phyloP scores from a whole-genome alignment of 495 filamentous ascomycete species.

The Talaromyces liani region DNA sequence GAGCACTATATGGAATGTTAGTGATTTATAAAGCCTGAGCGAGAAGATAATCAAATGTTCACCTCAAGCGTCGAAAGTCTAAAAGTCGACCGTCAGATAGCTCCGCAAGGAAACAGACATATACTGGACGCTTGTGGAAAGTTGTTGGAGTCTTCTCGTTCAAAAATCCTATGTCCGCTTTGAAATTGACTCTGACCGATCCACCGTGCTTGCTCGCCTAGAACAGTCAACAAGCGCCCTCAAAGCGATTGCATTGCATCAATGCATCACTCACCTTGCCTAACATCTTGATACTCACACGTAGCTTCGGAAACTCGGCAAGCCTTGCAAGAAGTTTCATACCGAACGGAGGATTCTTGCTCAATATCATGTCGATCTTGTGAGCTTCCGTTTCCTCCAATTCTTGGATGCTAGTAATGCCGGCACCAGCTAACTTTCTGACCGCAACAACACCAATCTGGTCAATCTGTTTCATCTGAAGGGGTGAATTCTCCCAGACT shows the following conservation, averaged over 20 bases:
- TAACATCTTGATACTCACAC: slow-evolving; percentile 46
- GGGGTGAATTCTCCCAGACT: slow-evolving; percentile 79
- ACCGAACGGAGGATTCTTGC: slow-evolving; percentile 79
- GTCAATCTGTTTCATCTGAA: slow-evolving; percentile 81
- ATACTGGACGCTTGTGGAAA: slow-evolving; percentile 56
- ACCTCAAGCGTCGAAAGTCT: slow-evolving; percentile 72
- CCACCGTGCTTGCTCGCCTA: slow-evolving; percentile 33
- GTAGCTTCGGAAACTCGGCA: slow-evolving; percentile 67
- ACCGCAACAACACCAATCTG: slow-evolving; percentile 72
- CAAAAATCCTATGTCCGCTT: slow-evolving; percentile 61
- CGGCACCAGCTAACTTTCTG: slow-evolving; percentile 65
- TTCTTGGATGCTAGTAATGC: slow-evolving; percentile 63
- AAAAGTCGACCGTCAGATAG: slow-evolving; percentile 65
- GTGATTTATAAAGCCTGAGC: neutral
- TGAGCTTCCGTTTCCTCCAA: slow-evolving; percentile 59
- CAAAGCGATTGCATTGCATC: neutral
- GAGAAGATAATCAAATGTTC: neutral
- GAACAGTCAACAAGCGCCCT: slow-evolving; percentile 6
- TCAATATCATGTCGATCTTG: slow-evolving; percentile 68
- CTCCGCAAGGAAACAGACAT: slow-evolving; percentile 69
- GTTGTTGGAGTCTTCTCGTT: slow-evolving; percentile 56
- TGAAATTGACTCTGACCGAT: slow-evolving; percentile 52
- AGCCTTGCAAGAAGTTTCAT: slow-evolving; percentile 55
- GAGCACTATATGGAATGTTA: slow-evolving; percentile 41
- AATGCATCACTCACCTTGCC: slow-evolving; percentile 33